Percentiles rank a stretch among this genome's conserved stretches.
phyloP scores from a whole-genome alignment of 2,329 filamentous ascomycete species.

The Xylariaceae sp. region DNA sequence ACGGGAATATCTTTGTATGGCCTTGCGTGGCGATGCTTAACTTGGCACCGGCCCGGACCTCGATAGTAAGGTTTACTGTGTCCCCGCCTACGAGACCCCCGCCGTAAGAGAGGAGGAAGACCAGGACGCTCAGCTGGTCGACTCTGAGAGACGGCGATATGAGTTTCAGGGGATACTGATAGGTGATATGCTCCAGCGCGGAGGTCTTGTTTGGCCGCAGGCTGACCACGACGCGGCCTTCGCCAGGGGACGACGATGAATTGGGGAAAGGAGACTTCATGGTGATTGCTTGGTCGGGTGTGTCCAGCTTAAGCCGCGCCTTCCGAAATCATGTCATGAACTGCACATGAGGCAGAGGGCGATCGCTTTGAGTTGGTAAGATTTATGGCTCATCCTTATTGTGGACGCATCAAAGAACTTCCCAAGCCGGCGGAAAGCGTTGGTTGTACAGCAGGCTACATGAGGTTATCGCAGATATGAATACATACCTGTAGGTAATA shows the following conservation, averaged over 20 bases:
- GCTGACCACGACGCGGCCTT: slow-evolving; percentile 70
- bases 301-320: slow-evolving; percentile 8
- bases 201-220: slow-evolving; percentile 67
- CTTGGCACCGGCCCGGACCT: slow-evolving; percentile 57
- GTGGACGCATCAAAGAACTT: no score
- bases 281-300: neutral
- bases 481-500: no score
- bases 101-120: slow-evolving; percentile 91
- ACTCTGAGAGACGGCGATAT: slow-evolving; percentile 70
- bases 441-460: no score
- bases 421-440: no score
- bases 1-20: slow-evolving; percentile 94
- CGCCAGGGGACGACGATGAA: slow-evolving; percentile 67
- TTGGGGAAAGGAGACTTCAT: slow-evolving; percentile 65
- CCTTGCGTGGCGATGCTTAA: slow-evolving; percentile 68
- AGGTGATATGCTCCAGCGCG: slow-evolving; percentile 68
- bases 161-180: slow-evolving; percentile 92
- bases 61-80: slow-evolving; percentile 65
- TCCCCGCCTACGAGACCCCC: slow-evolving; percentile 90
- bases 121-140: slow-evolving; percentile 62
- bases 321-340: no score
- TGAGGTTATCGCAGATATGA: no score
- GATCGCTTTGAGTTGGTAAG: no score
- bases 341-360: no score
- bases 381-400: no score